phyloP scores from a whole-genome alignment of 1,284 basidiomycete genomes.

The Pyrrhoderma noxium region DNA sequence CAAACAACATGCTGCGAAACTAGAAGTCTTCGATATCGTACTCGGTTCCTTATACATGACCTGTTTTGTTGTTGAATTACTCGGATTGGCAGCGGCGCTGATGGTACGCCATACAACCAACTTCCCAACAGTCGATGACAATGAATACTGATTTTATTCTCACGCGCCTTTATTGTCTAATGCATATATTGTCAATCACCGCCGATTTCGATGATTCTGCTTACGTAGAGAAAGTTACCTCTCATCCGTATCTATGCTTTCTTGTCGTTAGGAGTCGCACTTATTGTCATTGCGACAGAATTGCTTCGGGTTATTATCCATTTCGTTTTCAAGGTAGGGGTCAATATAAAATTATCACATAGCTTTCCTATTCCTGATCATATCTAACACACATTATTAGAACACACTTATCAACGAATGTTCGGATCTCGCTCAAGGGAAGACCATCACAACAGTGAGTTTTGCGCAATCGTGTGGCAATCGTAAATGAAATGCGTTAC shows the following conservation, averaged over 20 bases:
- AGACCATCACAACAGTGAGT: conserved; percentile 10
- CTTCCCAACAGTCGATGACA: background rate
- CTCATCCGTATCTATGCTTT: conserved; percentile 52
- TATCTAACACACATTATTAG: conserved; percentile 26
- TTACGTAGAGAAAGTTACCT: conserved; percentile 46
- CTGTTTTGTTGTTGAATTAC: conserved; percentile 47
- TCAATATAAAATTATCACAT: conserved; percentile 14
- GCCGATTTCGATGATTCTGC: background rate
- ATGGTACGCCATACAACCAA: conserved; percentile 40
- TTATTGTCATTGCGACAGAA: conserved; percentile 46
- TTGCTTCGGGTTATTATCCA: conserved; percentile 56
- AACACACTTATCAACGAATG: conserved; percentile 42
- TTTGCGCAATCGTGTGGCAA: background rate
- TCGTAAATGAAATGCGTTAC: background rate
- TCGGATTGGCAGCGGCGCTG: conserved; percentile 46
- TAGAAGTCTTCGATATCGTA: conserved; percentile 54
- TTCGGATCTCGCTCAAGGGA: conserved; percentile 1
- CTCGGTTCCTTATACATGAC: conserved; percentile 49
- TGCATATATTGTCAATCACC: background rate
- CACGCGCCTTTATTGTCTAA: no score
- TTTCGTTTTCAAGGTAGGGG: conserved; percentile 55
- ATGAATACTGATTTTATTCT: background rate
- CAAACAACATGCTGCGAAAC: conserved; percentile 38
- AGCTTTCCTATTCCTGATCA: background rate
- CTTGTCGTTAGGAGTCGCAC: conserved; percentile 41